These are phyloP conservation scores for Rugosomyces carneus DNA, from an alignment of 1,284 basidiomycete genomes.

Conservation along the genomic window DNA sequence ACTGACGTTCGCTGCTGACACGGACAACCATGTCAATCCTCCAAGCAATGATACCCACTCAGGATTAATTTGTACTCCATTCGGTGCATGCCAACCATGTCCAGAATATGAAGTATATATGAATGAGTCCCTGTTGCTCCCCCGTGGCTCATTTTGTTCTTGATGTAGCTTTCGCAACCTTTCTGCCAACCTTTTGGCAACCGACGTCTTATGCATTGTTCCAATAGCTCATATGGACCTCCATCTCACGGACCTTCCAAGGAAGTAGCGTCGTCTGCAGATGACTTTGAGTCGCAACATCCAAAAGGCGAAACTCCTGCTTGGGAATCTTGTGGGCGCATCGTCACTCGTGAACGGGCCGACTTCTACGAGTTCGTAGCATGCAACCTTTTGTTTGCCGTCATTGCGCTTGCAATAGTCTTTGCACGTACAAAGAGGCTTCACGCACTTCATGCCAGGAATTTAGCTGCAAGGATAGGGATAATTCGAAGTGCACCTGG, in stretches of 20 bases:
- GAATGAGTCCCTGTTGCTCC: not conserved
- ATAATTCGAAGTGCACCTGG: constrained; percentile 30
- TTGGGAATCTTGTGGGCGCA: constrained; percentile 88
- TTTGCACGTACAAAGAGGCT: constrained; percentile 63
- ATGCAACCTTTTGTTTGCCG: constrained; percentile 70
- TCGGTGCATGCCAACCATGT: constrained; percentile 80
- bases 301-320: constrained; percentile 66
- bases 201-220: constrained; percentile 78
- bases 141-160: constrained; percentile 5
- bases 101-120: constrained; percentile 67
- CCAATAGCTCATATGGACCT: constrained; percentile 31
- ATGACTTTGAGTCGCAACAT: constrained; percentile 16
- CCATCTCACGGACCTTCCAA: constrained; percentile 12
- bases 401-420: constrained; percentile 58
- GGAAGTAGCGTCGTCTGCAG: constrained; percentile 16
- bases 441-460: constrained; percentile 68
- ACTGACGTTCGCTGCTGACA: constrained; percentile 10
- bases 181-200: constrained; percentile 92
- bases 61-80: constrained; percentile 61
- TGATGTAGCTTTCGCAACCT: constrained; percentile 68
- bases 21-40: constrained; percentile 6
- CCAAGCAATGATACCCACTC: constrained; percentile 23
- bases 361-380: constrained; percentile 88
- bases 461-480: constrained; percentile 80
- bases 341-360: constrained; percentile 66